Evolutionary conservation across 1,284 basidiomycete species (phyloP).

Genomic region (Wallemia ichthyophaga): DNA sequence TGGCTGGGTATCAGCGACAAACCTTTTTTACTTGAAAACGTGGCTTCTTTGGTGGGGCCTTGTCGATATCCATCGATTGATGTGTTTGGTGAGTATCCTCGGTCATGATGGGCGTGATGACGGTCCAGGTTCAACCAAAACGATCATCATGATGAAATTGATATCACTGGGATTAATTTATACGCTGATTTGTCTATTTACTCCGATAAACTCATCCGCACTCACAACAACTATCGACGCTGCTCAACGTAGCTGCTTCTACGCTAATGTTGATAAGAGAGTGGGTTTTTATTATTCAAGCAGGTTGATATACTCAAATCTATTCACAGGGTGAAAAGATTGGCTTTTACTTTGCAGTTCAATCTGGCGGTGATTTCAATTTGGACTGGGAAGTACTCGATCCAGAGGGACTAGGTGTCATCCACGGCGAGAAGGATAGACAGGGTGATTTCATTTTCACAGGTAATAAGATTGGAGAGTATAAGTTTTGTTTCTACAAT

Average conservation of each 20-base stretch:
- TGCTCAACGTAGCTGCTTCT: slow-evolving; percentile 75
- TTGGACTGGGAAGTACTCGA: slow-evolving; percentile 24
- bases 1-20: too few relatives aligned
- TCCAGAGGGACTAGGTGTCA: slow-evolving; percentile 53
- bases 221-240: slow-evolving; percentile 60
- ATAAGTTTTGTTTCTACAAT: slow-evolving; percentile 95
- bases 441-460: slow-evolving; percentile 95
- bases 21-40: not conserved
- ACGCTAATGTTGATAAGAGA: slow-evolving; percentile 79
- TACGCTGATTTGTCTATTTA: not conserved
- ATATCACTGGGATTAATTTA: not conserved
- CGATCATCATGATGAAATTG: too few relatives aligned
- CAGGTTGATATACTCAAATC: not conserved
- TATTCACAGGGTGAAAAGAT: not conserved
- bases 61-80: not conserved
- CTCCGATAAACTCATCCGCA: slow-evolving; percentile 23
- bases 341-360: slow-evolving; percentile 28
- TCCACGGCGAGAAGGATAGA: slow-evolving; percentile 59
- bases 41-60: not conserved
- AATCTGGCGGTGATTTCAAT: slow-evolving; percentile 21
- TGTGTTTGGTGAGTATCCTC: not conserved
- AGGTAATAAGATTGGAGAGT: slow-evolving; percentile 75
- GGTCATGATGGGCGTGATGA: too few relatives aligned
- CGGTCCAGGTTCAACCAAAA: too few relatives aligned
- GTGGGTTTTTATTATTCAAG: slow-evolving; percentile 14